phyloP scores from a whole-genome alignment of 2,329 filamentous ascomycete species.

The Curvularia verruculosa region DNA sequence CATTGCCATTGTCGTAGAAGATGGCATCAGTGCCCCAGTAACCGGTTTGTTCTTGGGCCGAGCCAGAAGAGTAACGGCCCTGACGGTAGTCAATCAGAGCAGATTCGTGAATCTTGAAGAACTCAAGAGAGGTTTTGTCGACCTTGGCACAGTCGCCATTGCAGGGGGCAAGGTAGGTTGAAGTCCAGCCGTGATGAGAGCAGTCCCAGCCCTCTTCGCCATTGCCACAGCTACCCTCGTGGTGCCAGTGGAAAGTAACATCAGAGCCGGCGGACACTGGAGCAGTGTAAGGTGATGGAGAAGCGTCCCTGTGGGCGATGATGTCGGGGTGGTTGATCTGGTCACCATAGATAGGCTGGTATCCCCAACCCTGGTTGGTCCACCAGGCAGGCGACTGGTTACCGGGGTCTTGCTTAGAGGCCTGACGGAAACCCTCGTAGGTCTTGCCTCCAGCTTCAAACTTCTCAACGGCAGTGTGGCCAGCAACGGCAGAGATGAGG shows the following conservation, averaged over 20 bases:
- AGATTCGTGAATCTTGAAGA: constrained; percentile 46
- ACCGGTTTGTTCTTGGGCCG: constrained; percentile 30
- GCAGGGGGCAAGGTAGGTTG: constrained; percentile 41
- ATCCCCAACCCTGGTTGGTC: constrained; percentile 44
- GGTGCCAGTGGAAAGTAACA: constrained; percentile 43
- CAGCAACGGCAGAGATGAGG: constrained; percentile 31
- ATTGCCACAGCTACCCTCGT: constrained; percentile 31
- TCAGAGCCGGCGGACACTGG: constrained; percentile 36
- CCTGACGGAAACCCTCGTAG: constrained; percentile 38
- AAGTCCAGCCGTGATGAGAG: constrained; percentile 43
- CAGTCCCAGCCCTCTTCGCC: constrained; percentile 43
- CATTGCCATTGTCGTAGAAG: constrained; percentile 44
- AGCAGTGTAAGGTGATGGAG: constrained; percentile 38
- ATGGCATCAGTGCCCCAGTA: constrained; percentile 44
- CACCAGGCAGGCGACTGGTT: constrained; percentile 43
- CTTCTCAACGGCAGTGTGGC: constrained; percentile 38
- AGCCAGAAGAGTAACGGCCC: constrained; percentile 34
- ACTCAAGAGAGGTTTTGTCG: constrained; percentile 38
- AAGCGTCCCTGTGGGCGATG: constrained; percentile 42
- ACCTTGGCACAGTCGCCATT: constrained; percentile 43
- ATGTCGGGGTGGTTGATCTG: constrained; percentile 37
- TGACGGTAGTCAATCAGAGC: constrained; percentile 36
- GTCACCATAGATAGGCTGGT: constrained; percentile 37
- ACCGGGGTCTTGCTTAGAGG: constrained; percentile 31
- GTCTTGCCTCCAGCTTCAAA: constrained; percentile 36